phyloP scores from a whole-genome alignment of 2,329 filamentous ascomycete species.

The Aureobasidium sp. region DNA sequence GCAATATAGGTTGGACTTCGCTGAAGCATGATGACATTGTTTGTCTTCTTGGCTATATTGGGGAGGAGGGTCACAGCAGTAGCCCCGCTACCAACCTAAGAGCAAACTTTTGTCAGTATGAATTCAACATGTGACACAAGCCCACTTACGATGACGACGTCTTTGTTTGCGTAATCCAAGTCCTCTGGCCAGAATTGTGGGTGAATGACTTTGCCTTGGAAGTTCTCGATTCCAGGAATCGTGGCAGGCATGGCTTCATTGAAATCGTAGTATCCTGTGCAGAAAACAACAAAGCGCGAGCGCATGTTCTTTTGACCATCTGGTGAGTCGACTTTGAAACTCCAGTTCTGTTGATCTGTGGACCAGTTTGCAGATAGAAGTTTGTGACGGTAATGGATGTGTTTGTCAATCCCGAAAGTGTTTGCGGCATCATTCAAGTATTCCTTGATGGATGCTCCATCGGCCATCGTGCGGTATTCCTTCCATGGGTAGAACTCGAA shows the following conservation, averaged over 20 bases:
- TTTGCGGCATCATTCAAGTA: conserved; percentile 37
- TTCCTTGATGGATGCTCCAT: conserved; percentile 34
- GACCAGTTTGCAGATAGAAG: conserved; percentile 35
- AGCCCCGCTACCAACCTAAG: conserved; percentile 59
- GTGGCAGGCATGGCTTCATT: conserved; percentile 48
- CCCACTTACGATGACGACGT: conserved; percentile 48
- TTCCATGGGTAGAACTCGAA: conserved; percentile 65
- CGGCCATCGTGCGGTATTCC: conserved; percentile 37
- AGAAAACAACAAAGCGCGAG: conserved; percentile 45
- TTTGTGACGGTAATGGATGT: conserved; percentile 36
- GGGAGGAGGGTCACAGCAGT: conserved; percentile 73
- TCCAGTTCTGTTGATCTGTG: conserved; percentile 41
- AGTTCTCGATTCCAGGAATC: conserved; percentile 60
- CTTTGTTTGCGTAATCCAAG: conserved; percentile 56
- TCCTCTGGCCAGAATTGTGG: conserved; percentile 70
- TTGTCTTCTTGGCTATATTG: conserved; percentile 51
- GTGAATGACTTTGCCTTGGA: conserved; percentile 55
- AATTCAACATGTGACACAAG: neutral
- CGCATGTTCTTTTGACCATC: conserved; percentile 25
- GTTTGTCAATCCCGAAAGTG: conserved; percentile 37
- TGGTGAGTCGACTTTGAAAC: conserved; percentile 30
- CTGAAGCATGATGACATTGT: conserved; percentile 69
- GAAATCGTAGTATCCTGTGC: conserved; percentile 67
- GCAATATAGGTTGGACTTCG: conserved; percentile 65
- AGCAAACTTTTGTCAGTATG: neutral